phyloP scores from a whole-genome alignment of 768 basidiomycete species.

The Hygrocybe coccinea region DNA sequence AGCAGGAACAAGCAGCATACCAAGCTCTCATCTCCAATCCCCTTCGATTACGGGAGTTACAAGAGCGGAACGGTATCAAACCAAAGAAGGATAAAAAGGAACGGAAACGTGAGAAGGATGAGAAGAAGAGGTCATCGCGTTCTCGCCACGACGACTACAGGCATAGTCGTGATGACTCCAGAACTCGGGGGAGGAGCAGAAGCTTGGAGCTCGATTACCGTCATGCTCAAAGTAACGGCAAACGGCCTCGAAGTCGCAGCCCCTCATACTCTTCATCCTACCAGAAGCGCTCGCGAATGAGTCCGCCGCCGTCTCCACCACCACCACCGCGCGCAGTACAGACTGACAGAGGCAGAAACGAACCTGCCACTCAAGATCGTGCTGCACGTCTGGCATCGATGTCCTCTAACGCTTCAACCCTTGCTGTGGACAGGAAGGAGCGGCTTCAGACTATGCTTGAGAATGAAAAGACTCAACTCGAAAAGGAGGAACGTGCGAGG shows the following conservation, averaged over 20 bases:
- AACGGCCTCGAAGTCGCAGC: conserved; percentile 38
- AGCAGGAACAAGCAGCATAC: conserved; percentile 92
- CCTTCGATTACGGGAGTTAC: conserved; percentile 74
- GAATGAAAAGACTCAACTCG: conserved; percentile 74
- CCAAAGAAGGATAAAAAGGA: conserved; percentile 74
- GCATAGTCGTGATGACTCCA: conserved; percentile 25
- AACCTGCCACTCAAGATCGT: conserved; percentile 42
- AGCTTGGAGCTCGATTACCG: conserved; percentile 13
- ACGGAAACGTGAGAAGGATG: conserved; percentile 47
- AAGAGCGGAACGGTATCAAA: conserved; percentile 77
- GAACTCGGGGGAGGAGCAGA: conserved; percentile 23
- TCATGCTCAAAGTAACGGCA: conserved; percentile 26
- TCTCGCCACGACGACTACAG: conserved; percentile 30
- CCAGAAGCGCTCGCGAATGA: conserved; percentile 2
- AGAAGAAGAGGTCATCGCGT: conserved; percentile 38
- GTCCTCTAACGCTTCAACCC: conserved; percentile 63
- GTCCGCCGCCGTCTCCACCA: conserved; percentile 32
- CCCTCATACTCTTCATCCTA: conserved; percentile 23
- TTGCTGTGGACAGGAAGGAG: conserved; percentile 66
- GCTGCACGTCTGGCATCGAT: conserved; percentile 89
- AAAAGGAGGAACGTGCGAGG: conserved; percentile 63
- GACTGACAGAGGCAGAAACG: conserved; percentile 15
- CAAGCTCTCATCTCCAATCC: conserved; percentile 84
- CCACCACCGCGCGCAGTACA: conserved; percentile 19
- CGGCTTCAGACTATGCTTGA: conserved; percentile 64